Conservation (phyloP, 495 filamentous ascomycete genomes). For the Bacidia rubella region DNA sequence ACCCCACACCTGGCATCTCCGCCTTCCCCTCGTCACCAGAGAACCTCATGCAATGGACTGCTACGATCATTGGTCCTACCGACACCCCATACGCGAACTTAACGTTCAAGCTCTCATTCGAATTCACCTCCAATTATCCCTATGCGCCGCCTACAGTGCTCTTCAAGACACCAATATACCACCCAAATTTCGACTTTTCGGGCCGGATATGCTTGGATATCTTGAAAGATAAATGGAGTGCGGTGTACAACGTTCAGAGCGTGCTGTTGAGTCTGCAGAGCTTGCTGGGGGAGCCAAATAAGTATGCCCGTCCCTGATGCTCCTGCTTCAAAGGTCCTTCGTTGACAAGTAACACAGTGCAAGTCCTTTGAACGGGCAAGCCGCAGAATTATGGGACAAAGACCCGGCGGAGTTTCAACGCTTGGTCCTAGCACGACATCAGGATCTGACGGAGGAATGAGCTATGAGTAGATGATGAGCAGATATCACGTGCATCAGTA, state of each 20-base stretch:
- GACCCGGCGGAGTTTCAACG: constrained; percentile 78
- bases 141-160: constrained; percentile 86
- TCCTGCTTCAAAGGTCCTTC: not conserved
- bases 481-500: not conserved
- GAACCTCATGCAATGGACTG: constrained; percentile 83
- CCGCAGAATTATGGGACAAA: constrained; percentile 90
- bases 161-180: constrained; percentile 88
- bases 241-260: constrained; percentile 85
- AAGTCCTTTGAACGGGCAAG: constrained; percentile 89
- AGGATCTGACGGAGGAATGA: constrained; percentile 39
- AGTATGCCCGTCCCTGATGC: constrained; percentile 43
- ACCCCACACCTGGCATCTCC: constrained; percentile 80
- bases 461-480: not conserved
- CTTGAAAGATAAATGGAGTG: constrained; percentile 95
- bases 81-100: constrained; percentile 84
- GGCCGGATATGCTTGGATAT: constrained; percentile 93
- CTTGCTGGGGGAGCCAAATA: constrained; percentile 92
- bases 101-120: constrained; percentile 85
- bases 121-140: constrained; percentile 85
- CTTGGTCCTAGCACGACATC: constrained; percentile 49
- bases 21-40: constrained; percentile 86
- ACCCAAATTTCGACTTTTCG: constrained; percentile 88
- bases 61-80: constrained; percentile 81
- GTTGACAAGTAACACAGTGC: constrained; percentile 39
- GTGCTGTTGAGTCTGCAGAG: constrained; percentile 90